phyloP scores from a whole-genome alignment of 2,329 filamentous ascomycete species.

The Ceratocystis lukuohia region DNA sequence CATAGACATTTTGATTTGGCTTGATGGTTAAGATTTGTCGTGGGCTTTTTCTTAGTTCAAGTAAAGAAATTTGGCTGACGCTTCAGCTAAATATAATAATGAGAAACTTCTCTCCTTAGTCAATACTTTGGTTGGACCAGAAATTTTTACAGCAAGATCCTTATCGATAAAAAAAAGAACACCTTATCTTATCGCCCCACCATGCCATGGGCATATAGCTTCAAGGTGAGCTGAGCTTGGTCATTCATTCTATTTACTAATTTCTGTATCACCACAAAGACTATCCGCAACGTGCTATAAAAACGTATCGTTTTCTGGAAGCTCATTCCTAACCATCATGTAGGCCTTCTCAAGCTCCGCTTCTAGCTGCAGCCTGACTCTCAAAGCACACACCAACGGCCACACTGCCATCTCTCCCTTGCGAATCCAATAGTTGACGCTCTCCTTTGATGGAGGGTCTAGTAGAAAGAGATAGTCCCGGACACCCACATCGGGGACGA shows the following conservation, averaged over 20 bases:
- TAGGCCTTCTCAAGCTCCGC: constrained; percentile 79
- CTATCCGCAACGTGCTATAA: constrained; percentile 4
- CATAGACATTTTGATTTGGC: constrained; percentile 16
- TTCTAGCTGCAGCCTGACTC: constrained; percentile 72
- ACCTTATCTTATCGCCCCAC: constrained; percentile 16
- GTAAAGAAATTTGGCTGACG: constrained; percentile 8
- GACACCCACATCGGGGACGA: constrained; percentile 66
- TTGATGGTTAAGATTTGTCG: not conserved
- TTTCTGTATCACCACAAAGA: not conserved
- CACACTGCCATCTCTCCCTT: constrained; percentile 79
- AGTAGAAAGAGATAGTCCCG: constrained; percentile 64
- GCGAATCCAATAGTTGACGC: constrained; percentile 71
- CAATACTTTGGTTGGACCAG: constrained; percentile 4
- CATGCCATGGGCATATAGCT: not conserved
- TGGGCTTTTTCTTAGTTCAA: not conserved
- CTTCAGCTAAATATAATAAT: constrained; percentile 6
- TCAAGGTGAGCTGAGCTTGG: not conserved
- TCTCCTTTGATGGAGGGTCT: constrained; percentile 66
- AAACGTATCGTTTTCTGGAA: constrained; percentile 19
- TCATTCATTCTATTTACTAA: not conserved
- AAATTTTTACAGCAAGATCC: constrained; percentile 17
- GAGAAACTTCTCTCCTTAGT: not conserved
- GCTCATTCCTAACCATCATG: constrained; percentile 52
- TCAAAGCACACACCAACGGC: constrained; percentile 73
- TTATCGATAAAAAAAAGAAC: constrained; percentile 16